These are phyloP conservation scores for Serendipita sp. DNA, from an alignment of 768 basidiomycete genomes.

Conservation along the genomic window DNA sequence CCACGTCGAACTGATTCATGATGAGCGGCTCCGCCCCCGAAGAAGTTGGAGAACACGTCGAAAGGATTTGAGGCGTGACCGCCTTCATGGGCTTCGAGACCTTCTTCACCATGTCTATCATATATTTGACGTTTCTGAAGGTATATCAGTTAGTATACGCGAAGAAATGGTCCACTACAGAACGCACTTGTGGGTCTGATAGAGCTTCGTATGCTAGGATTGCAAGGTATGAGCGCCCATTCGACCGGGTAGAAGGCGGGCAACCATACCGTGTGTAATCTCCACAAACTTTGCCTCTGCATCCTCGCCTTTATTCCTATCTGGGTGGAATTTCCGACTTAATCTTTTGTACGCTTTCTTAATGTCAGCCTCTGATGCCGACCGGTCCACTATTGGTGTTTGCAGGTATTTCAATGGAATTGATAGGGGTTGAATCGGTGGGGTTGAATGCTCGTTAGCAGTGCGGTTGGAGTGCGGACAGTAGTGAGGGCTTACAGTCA, in stretches of 20 bases:
- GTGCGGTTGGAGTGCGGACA: conserved; percentile 11
- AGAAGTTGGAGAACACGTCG: conserved; percentile 88
- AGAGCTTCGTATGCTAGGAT: conserved; percentile 77
- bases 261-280: conserved; percentile 60
- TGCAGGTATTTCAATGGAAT: conserved; percentile 9
- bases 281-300: conserved; percentile 82
- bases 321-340: conserved; percentile 81
- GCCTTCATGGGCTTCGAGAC: conserved; percentile 71
- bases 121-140: conserved; percentile 80
- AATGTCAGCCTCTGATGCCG: conserved; percentile 78
- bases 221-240: conserved; percentile 14
- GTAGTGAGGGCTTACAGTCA: conserved; percentile 40
- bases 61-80: conserved; percentile 65
- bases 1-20: conserved; percentile 58
- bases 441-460: conserved; percentile 5
- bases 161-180: neutral
- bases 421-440: conserved; percentile 8
- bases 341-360: conserved; percentile 82
- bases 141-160: neutral
- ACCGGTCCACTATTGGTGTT: conserved; percentile 36
- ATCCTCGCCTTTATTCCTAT: conserved; percentile 78
- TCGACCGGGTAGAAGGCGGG: neutral
- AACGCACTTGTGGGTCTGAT: conserved; percentile 58
- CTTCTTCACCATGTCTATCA: conserved; percentile 91
- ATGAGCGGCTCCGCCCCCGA: conserved; percentile 49